Evolutionary conservation across 495 filamentous ascomycete species (phyloP).

Genomic region (Lasiosphaeria ovina): DNA sequence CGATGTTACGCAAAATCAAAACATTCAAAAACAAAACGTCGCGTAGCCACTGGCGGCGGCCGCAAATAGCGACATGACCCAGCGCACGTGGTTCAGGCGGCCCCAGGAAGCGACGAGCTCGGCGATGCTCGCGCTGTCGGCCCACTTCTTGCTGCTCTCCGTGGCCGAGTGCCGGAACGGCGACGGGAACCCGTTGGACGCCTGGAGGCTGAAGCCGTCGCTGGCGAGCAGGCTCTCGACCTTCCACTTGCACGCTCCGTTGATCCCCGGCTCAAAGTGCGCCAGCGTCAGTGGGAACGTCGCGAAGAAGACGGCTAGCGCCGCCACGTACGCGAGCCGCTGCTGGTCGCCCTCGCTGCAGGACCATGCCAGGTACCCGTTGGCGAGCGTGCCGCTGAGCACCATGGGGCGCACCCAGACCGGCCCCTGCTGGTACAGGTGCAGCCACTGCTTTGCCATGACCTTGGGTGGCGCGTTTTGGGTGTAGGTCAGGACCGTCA

Average conservation of each 20-base stretch:
- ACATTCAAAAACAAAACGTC: background rate
- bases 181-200: conserved; percentile 6
- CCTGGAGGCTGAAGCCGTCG: conserved; percentile 6
- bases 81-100: conserved; percentile 15
- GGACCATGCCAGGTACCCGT: conserved; percentile 14
- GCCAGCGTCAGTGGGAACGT: conserved; percentile 21
- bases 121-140: conserved; percentile 11
- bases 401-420: conserved; percentile 19
- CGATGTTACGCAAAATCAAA: no score
- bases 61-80: conserved; percentile 10
- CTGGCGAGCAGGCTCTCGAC: conserved; percentile 7
- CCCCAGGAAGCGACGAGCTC: conserved; percentile 19
- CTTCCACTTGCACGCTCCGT: conserved; percentile 30
- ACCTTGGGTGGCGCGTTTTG: conserved; percentile 11
- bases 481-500: conserved; percentile 1
- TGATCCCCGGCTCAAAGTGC: conserved; percentile 24
- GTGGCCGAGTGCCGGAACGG: conserved; percentile 15
- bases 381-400: conserved; percentile 9
- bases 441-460: conserved; percentile 21
- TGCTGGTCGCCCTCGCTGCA: background rate
- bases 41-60: conserved; percentile 15
- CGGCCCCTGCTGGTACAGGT: conserved; percentile 22
- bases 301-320: background rate
- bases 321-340: conserved; percentile 6
- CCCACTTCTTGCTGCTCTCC: conserved; percentile 6